Base-by-base conservation (phyloP, 2,329 filamentous ascomycete species). In the Aspergillus clavatus region DNA sequence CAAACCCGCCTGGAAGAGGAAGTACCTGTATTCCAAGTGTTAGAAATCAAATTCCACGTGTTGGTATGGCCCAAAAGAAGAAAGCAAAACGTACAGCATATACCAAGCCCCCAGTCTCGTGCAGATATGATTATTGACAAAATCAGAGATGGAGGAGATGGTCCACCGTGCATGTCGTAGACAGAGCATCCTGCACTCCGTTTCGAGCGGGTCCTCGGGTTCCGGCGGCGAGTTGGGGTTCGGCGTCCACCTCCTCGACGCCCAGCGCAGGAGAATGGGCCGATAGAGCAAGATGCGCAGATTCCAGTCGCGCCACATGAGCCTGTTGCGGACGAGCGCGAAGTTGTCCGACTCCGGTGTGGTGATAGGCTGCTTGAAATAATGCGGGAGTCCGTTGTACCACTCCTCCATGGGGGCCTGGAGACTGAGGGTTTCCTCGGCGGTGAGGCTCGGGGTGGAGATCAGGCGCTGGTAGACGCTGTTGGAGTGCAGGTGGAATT, bases 1-100 rank as follows among this genome's bases (percentile, higher is more conserved):
- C 2, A 72, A 51, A 18, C 63, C 68, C 11, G 70, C 70, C 56
- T 73, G 70, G 57, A 73, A 73, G 29, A 73, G 62, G 50, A 72
- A 72, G 53, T 72, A 72, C 8, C 63, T 64, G 35, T 22, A 19
- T 21, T n/a, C n/a, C n/a, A n/a, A n/a, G n/a, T n/a, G n/a, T n/a
- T n/a, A n/a, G n/a, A n/a, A n/a, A n/a, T n/a, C n/a, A n/a, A n/a
- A n/a, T n/a, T n/a, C n/a, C n/a, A n/a, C n/a, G n/a, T n/a, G n/a
- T n/a, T n/a, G n/a, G n/a, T n/a, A n/a, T n/a, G n/a, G n/a, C n/a
- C n/a, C n/a, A n/a, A n/a, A n/a, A n/a, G 2, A 2, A 7, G 8
- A 23, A n/a, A 16, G 29, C 4, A 14, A 41, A 27, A 57, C 61
- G 29, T 61, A 68, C 61, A 73, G 58, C 56, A 71, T 69, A 48